These are phyloP conservation scores for Chaetomidium leptoderma DNA, from an alignment of 495 filamentous ascomycete species.

Conservation along the genomic window DNA sequence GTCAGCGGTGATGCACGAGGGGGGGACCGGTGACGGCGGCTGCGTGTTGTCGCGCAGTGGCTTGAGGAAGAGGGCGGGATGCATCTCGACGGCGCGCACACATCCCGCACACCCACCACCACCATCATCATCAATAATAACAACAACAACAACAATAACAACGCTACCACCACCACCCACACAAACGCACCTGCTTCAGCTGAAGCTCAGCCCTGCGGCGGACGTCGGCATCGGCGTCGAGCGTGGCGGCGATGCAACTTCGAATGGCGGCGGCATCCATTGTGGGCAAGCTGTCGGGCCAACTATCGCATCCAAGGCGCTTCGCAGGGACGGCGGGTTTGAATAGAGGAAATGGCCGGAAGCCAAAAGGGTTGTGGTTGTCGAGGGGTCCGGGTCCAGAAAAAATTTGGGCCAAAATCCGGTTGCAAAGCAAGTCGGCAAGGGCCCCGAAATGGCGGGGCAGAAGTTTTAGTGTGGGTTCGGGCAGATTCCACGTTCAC, in stretches of 20 bases:
- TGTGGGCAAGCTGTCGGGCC: conserved; percentile 29
- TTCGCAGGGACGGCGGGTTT: conserved; percentile 13
- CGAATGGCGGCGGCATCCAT: conserved; percentile 89
- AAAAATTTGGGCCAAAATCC: conserved; percentile 40
- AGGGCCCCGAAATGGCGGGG: conserved; percentile 28
- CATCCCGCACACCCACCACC: background rate
- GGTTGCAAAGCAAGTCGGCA: conserved; percentile 17
- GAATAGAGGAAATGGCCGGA: conserved; percentile 18
- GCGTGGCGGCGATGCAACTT: conserved; percentile 81
- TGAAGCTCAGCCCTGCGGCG: conserved; percentile 85
- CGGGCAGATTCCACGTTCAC: conserved; percentile 9
- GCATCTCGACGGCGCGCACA: conserved; percentile 5
- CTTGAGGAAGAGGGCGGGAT: background rate
- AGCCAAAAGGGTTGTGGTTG: conserved; percentile 21
- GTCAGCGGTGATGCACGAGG: conserved; percentile 18
- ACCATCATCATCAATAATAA: background rate
- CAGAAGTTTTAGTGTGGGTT: conserved; percentile 20
- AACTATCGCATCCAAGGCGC: conserved; percentile 30
- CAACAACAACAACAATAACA: background rate
- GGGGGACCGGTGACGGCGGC: conserved; percentile 10
- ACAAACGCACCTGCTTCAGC: conserved; percentile 76
- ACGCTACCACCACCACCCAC: background rate
- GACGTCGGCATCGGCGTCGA: conserved; percentile 78
- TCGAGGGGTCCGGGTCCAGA: conserved; percentile 26
- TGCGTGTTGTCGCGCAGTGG: conserved; percentile 8